Evolutionary conservation across 768 basidiomycete genomes (phyloP), one percentile per base, ranked within the genome.

Genomic region (Chalciporus sphaerocephalus): DNA sequence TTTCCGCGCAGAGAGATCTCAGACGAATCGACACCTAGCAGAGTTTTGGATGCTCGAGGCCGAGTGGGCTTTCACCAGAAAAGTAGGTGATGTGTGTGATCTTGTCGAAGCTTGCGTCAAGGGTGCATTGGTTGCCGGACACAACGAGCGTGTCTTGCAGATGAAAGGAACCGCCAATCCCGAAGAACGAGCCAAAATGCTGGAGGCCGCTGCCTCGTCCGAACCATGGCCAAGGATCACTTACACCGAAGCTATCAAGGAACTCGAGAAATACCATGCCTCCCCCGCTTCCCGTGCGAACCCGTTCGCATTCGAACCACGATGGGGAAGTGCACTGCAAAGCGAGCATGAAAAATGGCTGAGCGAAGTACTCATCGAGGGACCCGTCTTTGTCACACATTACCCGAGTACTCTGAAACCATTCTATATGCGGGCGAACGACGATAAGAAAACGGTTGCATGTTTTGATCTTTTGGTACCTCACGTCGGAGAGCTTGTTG

Each of bases 31-130:
- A n/a, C 96, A 99, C 61, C 78, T 99, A 11, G 83, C 91, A 40
- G 96, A 99, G 65, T 99, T 99, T 66, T 97, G 92, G 88, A 99
- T 99, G 96, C 80, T 97, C 43, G 96, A 99, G 68, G 94, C 90
- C 0, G 96, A 99, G 61, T 85, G 91, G 78, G 82, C 82, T 0
- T 87, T 82, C 59, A 68, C 72, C 17, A 53, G 56, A 18, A 61
- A 62, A 7, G 61, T 85, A 4, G 68, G 70, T 3, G 71, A 74
- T 33, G 63, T 87, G 15, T 79, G 83, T 62, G 56, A 64, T 35
- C 68, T 84, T 18, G 75, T 79, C 3, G 86, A 89, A 60, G 72
- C 65, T 16, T 72, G 67, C 42, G 72, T 77, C 51, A 80, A 70
- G 69, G 53, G 61, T 20, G 68, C 70, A 16, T 60, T 76, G 22